Conservation (phyloP, 2,329 filamentous ascomycete species). For the Aureobasidium sp. region DNA sequence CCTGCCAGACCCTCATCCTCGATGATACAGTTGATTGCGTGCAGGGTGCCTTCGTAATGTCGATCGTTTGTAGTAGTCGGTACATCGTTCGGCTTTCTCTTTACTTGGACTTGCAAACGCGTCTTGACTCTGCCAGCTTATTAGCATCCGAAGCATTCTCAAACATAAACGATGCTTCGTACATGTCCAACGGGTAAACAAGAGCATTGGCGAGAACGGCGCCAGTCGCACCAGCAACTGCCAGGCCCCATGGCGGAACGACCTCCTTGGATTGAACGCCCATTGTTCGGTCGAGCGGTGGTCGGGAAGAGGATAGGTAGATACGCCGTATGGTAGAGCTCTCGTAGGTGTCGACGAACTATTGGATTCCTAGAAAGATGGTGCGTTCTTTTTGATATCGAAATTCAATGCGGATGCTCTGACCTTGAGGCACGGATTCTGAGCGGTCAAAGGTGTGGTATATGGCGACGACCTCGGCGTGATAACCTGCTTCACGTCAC, state of each 20-base stretch:
- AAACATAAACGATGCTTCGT: constrained; percentile 33
- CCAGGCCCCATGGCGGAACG: constrained; percentile 87
- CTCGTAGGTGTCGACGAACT: not conserved
- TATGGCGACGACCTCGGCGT: constrained; percentile 5
- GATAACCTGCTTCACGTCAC: not conserved
- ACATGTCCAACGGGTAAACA: constrained; percentile 97
- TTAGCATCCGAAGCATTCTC: not conserved
- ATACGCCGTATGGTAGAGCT: not conserved
- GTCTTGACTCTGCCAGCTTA: constrained; percentile 74
- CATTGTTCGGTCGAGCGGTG: constrained; percentile 33
- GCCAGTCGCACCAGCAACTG: constrained; percentile 84
- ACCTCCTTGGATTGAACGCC: constrained; percentile 56
- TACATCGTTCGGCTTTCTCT: constrained; percentile 44
- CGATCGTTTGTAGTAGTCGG: constrained; percentile 45
- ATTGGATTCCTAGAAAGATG: not conserved
- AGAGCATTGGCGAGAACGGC: constrained; percentile 91
- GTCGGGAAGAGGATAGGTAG: not conserved
- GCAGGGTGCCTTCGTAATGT: constrained; percentile 81
- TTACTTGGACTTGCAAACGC: constrained; percentile 88
- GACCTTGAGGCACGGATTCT: not conserved
- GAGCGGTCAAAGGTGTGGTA: not conserved
- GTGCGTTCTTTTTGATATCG: too few relatives aligned
- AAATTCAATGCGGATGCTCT: not conserved
- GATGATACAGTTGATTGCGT: constrained; percentile 80
- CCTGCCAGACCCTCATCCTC: constrained; percentile 72